Evolutionary conservation across 179 eudicot genomes (phyloP).

Genomic region (Beta corolliflora): DNA sequence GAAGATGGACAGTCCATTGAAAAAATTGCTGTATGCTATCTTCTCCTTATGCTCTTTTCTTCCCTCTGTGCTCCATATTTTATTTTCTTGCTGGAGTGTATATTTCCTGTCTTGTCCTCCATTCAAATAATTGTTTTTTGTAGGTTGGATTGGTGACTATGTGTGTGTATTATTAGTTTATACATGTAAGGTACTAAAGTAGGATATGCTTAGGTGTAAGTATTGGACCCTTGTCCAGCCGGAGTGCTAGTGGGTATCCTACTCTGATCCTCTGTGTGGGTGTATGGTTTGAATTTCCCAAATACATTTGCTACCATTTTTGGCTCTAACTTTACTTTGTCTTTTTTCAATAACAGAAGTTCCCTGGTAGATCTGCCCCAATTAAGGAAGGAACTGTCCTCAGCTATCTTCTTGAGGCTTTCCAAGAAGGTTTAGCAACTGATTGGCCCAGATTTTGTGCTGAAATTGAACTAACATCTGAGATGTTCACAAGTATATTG

Average conservation of each 20-base stretch:
- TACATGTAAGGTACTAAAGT: not conserved
- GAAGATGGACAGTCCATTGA: slow-evolving; percentile 62
- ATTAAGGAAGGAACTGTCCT: slow-evolving; percentile 73
- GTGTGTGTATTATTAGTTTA: not conserved
- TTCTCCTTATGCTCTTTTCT: not conserved
- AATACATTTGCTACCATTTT: not conserved
- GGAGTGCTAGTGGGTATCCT: not conserved
- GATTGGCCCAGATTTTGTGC: slow-evolving; percentile 72
- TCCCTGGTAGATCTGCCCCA: slow-evolving; percentile 80
- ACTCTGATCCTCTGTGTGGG: not conserved
- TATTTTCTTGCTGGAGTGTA: not conserved
- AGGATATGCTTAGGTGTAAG: not conserved
- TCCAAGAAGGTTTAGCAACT: slow-evolving; percentile 57
- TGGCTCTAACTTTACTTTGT: not conserved
- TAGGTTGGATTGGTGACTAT: not conserved
- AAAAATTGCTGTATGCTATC: slow-evolving; percentile 64
- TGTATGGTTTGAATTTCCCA: not conserved
- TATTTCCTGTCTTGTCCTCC: not conserved
- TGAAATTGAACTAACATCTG: slow-evolving; percentile 58
- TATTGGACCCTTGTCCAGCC: not conserved
- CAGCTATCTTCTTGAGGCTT: slow-evolving; percentile 73
- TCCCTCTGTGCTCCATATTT: not conserved
- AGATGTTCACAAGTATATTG: slow-evolving; percentile 40
- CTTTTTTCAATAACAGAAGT: slow-evolving; percentile 44
- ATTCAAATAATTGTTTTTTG: not conserved